Evolutionary conservation across 805 yeast species (phyloP).

Genomic region (Zygotorulaspora sp.): DNA sequence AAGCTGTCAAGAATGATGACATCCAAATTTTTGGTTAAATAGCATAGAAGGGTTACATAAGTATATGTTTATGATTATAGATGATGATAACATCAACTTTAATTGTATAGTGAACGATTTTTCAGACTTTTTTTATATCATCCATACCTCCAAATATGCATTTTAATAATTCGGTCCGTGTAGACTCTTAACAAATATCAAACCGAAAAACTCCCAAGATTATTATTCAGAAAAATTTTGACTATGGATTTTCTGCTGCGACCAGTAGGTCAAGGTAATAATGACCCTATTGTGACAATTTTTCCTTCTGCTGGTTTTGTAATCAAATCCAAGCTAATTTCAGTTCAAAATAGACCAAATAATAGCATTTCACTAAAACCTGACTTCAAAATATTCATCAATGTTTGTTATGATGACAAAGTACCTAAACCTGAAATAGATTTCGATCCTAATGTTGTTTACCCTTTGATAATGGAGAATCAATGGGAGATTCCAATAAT

Average conservation of each 20-base stretch:
- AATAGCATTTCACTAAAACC: conserved; percentile 17
- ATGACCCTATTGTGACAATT: conserved; percentile 24
- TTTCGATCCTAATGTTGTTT: conserved; percentile 55
- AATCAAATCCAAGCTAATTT: conserved; percentile 54
- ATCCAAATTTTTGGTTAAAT: conserved; percentile 40
- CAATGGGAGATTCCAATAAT: conserved; percentile 86
- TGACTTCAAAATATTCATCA: conserved; percentile 68
- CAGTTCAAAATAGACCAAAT: conserved; percentile 30
- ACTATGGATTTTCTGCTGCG: conserved; percentile 19
- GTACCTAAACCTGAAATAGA: conserved; percentile 59
- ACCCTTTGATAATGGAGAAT: conserved; percentile 59
- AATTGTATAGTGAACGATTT: too few relatives aligned
- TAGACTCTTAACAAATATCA: too few relatives aligned
- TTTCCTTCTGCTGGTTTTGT: conserved; percentile 70
- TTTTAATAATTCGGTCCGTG: too few relatives aligned
- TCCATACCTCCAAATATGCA: too few relatives aligned
- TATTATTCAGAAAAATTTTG: neutral
- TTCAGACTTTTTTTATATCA: too few relatives aligned
- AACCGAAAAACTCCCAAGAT: too few relatives aligned
- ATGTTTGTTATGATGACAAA: conserved; percentile 60
- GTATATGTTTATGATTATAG: too few relatives aligned
- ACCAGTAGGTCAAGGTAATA: conserved; percentile 10
- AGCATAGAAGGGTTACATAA: neutral
- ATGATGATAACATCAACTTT: too few relatives aligned
- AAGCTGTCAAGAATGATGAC: conserved; percentile 38